A percentile compares a stretch with the other conserved stretches of the same genome.
Evolutionary conservation across 805 yeast genomes (phyloP).

Genomic region (Lipomyces chichibuensis): DNA sequence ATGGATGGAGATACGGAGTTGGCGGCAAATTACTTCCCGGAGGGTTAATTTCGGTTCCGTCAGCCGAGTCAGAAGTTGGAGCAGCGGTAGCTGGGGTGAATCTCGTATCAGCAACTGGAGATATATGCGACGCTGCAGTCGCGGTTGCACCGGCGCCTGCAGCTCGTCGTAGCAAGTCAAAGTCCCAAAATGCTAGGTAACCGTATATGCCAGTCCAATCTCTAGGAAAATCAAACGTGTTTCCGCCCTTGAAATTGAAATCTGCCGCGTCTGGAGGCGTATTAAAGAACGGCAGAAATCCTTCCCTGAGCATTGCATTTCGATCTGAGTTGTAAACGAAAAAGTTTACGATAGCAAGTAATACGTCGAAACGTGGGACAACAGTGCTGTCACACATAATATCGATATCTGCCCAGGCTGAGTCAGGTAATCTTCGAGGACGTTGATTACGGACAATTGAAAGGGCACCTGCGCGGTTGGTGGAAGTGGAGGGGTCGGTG

Average conservation of each 20-base stretch:
- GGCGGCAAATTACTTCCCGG: not conserved
- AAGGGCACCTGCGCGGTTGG: conserved; percentile 14
- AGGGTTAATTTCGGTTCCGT: not conserved
- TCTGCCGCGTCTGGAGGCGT: conserved; percentile 30
- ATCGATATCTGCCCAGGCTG: conserved; percentile 27
- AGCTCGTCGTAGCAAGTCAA: conserved; percentile 30
- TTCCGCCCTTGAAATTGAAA: conserved; percentile 12
- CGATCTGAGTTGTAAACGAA: conserved; percentile 26
- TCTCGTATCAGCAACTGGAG: conserved; percentile 15
- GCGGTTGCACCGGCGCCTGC: conserved; percentile 10
- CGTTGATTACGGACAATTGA: conserved; percentile 9
- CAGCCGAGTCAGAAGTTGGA: conserved; percentile 2
- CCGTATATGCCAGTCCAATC: conserved; percentile 34
- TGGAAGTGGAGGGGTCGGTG: conserved; percentile 3
- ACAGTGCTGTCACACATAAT: conserved; percentile 6
- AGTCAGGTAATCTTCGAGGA: conserved; percentile 26
- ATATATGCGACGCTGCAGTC: not conserved
- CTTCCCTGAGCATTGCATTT: conserved; percentile 23
- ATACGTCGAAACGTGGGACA: conserved; percentile 30
- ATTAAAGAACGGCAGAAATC: conserved; percentile 31
- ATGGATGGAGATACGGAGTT: not conserved
- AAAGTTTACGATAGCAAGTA: conserved; percentile 27
- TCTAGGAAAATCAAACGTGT: conserved; percentile 27
- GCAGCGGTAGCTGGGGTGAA: conserved; percentile 23
- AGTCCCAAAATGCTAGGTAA: conserved; percentile 34